Base-by-base conservation (phyloP, 495 filamentous ascomycete genomes). In the Ascobolus immersus region DNA sequence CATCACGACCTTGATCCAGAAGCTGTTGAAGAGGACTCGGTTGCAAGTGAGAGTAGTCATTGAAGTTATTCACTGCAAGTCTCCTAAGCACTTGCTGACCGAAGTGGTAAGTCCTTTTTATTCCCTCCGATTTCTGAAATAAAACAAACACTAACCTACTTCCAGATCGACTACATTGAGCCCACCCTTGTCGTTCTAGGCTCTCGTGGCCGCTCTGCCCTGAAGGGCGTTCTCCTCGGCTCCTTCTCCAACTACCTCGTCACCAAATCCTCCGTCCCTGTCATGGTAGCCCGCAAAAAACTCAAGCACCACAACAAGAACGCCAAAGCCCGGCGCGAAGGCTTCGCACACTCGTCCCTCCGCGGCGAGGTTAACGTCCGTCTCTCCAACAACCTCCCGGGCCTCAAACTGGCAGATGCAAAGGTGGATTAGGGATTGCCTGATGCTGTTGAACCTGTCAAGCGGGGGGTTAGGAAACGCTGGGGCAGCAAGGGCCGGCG, bases 41-140 rank as follows among this genome's bases (percentile, higher is more conserved):
- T 58, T 96, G 25, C 84, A 94, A 48, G 81, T 91, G 22, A 69
- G 77, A 29, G 68, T 91, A 33, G 77, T 86, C 17, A 72, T 96
- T 21, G 86, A 96, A 51, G 84, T 93, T 14, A 77, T 94, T 40
- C 84, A 94, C 50, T 94, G 86, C 71, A 93, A 92, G 61, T 90
- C 75, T 43, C 80, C 84, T 5, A 79, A 73, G 52, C 69, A 77
- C 49, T 56, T 86, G 48, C 67, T 86, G 27, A 80, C 72, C 3
- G 78, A 86, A 55, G 76, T 81, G 40, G 65, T 67, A 44, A 43
- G 62, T 54, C 14, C 4, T 20, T 35, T 39, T 24, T 22, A 25
- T 29, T 10, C 12, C 4, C n/a, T 28, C 26, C 18, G 32, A 17
- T 27, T 11, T 11, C 11, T 11, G 25, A 2, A 11, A 27, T 27